phyloP scores from a whole-genome alignment of 1,284 basidiomycete genomes.

The Hemileia vastatrix region DNA sequence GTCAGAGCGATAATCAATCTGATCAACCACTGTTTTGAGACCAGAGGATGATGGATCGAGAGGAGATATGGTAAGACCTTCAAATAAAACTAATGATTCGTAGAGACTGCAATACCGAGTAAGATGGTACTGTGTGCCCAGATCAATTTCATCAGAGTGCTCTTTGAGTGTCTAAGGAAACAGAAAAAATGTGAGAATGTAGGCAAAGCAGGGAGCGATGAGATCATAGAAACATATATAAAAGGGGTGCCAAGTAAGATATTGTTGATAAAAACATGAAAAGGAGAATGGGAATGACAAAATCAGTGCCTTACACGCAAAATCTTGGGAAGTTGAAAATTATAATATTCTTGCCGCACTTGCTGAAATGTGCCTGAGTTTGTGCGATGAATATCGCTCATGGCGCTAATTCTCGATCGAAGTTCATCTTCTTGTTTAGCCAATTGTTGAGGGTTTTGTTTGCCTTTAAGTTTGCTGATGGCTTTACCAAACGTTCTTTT shows the following conservation, averaged over 20 bases:
- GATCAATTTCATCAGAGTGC: slow-evolving; percentile 87
- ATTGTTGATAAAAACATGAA: background rate
- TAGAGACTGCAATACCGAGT: slow-evolving; percentile 88
- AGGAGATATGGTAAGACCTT: slow-evolving; percentile 73
- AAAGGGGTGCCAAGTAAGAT: too few species aligned
- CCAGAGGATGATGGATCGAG: slow-evolving; percentile 53
- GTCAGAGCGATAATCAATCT: slow-evolving; percentile 85
- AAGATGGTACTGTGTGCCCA: slow-evolving; percentile 93
- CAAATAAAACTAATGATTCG: slow-evolving; percentile 78
- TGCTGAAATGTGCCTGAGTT: slow-evolving; percentile 81
- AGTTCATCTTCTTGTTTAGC: slow-evolving; percentile 92
- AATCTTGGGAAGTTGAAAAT: slow-evolving; percentile 87
- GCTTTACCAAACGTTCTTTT: slow-evolving; percentile 52
- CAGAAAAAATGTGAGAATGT: background rate
- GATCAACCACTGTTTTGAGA: slow-evolving; percentile 74
- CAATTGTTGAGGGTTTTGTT: slow-evolving; percentile 68
- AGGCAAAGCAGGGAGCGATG: too few species aligned
- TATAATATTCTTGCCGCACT: slow-evolving; percentile 92
- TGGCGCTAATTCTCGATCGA: slow-evolving; percentile 66
- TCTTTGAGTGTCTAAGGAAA: slow-evolving; percentile 73
- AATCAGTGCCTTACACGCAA: slow-evolving; percentile 59
- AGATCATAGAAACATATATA: too few species aligned
- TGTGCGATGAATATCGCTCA: slow-evolving; percentile 81
- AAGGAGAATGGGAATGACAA: background rate
- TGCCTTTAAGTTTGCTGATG: slow-evolving; percentile 82